A percentile compares a stretch with the other conserved stretches of the same genome.
Evolutionary conservation across 148 eudicot species (phyloP).

Genomic region (Fallopia convolvulus): DNA sequence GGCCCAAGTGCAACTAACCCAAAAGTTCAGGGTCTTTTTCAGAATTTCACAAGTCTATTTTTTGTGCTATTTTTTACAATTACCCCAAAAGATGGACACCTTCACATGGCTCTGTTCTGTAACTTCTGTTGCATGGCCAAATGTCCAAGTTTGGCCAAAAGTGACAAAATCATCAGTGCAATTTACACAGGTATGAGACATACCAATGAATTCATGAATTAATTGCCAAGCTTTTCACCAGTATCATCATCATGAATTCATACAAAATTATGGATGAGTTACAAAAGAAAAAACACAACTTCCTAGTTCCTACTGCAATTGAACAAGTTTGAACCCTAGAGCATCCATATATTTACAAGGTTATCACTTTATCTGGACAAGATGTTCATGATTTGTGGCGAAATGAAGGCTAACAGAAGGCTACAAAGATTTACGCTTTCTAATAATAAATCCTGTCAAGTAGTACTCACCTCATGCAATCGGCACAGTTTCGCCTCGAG

Average conservation of each 20-base stretch:
- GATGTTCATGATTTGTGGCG: not conserved
- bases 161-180: not conserved
- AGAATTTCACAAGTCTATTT: not conserved
- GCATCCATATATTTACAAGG: conserved; percentile 1
- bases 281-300: not conserved
- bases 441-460: not conserved
- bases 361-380: not conserved
- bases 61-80: not conserved
- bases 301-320: not conserved
- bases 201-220: not conserved
- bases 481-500: conserved; percentile 34
- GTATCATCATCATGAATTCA: not conserved
- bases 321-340: not conserved
- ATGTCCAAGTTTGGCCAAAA: too few species aligned
- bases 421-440: not conserved
- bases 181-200: not conserved
- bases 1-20: not conserved
- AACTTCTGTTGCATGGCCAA: too few species aligned
- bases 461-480: conserved; percentile 18
- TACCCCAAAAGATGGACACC: not conserved
- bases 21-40: not conserved
- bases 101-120: not conserved
- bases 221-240: not conserved
- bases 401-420: not conserved
- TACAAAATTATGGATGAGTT: not conserved